Conservation (phyloP, 2,329 filamentous ascomycete species). For the Geoglossum cookeanum region DNA sequence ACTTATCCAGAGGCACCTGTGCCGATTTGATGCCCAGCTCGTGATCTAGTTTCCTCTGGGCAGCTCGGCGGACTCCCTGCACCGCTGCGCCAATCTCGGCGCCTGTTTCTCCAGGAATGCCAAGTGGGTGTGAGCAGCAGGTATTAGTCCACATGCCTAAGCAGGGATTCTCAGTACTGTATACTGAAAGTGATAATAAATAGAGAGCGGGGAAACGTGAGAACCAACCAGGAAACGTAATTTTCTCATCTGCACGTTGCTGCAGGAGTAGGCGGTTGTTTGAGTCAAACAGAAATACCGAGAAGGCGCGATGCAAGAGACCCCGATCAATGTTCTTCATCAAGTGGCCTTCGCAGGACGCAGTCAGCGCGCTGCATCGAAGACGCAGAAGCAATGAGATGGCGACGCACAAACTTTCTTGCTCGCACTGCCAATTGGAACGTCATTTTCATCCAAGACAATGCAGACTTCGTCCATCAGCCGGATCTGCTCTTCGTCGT, state of each 20-base stretch:
- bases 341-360: conserved; percentile 52
- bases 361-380: background rate
- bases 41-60: conserved; percentile 82
- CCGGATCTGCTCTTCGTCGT: conserved; percentile 93
- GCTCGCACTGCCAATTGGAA: conserved; percentile 85
- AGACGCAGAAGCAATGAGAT: background rate
- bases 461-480: conserved; percentile 99
- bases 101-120: conserved; percentile 80
- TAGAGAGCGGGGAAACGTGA: background rate
- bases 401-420: conserved; percentile 76
- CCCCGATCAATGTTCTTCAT: conserved; percentile 98
- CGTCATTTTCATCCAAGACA: conserved; percentile 79
- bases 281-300: conserved; percentile 91
- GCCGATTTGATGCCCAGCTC: conserved; percentile 80
- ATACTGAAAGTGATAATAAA: background rate
- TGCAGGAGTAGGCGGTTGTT: conserved; percentile 85
- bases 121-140: conserved; percentile 93
- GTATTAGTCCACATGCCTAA: conserved; percentile 96
- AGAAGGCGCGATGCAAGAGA: conserved; percentile 91
- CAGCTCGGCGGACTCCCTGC: conserved; percentile 74
- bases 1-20: conserved; percentile 80
- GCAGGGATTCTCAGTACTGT: background rate
- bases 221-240: conserved; percentile 58
- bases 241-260: conserved; percentile 90
- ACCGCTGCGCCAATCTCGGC: conserved; percentile 61